Conservation (phyloP, 257 asterid genomes). For the Solanum ossicruentum region DNA sequence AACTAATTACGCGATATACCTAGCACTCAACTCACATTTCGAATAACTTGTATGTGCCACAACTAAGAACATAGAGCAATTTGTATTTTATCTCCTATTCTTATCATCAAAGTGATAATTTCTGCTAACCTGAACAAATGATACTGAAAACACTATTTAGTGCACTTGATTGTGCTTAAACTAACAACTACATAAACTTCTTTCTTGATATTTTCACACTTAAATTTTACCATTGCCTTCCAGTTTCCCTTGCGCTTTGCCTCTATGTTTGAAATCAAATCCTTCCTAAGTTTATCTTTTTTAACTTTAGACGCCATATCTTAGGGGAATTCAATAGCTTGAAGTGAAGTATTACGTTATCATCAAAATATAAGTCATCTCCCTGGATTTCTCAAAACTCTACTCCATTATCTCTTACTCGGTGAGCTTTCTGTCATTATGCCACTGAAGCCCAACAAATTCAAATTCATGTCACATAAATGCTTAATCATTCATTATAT, state of each 20-base stretch:
- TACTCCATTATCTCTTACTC: not conserved
- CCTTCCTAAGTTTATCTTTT: no score
- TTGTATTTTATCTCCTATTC: not conserved
- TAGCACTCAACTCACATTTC: not conserved
- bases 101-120: not conserved
- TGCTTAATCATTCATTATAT: no score
- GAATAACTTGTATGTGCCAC: not conserved
- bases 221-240: not conserved
- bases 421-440: not conserved
- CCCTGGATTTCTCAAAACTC: no score
- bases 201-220: not conserved
- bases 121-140: not conserved
- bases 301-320: not conserved
- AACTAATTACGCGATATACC: not conserved
- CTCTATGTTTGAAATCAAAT: not conserved
- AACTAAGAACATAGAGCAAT: not conserved
- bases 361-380: not conserved
- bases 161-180: not conserved
- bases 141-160: not conserved
- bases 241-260: not conserved
- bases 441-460: no score
- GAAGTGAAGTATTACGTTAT: not conserved
- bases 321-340: not conserved
- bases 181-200: not conserved
- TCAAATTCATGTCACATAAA: no score